Percentiles rank a stretch among this genome's conserved stretches.
These are phyloP conservation scores for Rhipidocladum racemiflorum DNA, from an alignment of 176 grass and related monocot species.

Conservation along the genomic window DNA sequence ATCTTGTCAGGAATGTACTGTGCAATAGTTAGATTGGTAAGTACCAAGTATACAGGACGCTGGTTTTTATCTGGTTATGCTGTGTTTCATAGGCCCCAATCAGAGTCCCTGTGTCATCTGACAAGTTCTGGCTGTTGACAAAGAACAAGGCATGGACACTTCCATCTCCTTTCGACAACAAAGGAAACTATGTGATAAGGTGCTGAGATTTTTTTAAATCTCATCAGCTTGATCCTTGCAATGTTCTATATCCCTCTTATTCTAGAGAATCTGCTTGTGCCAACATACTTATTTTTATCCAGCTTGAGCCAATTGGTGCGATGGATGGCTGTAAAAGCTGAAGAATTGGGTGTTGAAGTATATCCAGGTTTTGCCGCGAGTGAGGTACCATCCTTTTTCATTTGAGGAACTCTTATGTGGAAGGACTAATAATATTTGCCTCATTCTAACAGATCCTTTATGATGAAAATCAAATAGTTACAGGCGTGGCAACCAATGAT, in stretches of 20 bases:
- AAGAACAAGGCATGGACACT: slow-evolving; percentile 67
- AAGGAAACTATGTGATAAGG: slow-evolving; percentile 95
- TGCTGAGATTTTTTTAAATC: slow-evolving; percentile 6
- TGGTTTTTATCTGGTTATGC: slow-evolving; percentile 4
- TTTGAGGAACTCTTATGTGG: slow-evolving; percentile 15
- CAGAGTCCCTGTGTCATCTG: slow-evolving; percentile 68
- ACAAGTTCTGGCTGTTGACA: slow-evolving; percentile 87
- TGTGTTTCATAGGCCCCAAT: slow-evolving; percentile 65
- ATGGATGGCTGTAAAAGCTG: slow-evolving; percentile 88
- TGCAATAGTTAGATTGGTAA: background rate
- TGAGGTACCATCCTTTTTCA: slow-evolving; percentile 61
- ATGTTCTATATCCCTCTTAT: background rate
- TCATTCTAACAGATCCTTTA: slow-evolving; percentile 78
- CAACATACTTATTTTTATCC: slow-evolving; percentile 5
- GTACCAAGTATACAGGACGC: background rate
- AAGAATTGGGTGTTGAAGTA: slow-evolving; percentile 95
- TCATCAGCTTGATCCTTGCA: background rate
- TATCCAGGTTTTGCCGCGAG: slow-evolving; percentile 98
- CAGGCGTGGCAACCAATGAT: slow-evolving; percentile 90
- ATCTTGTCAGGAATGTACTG: background rate
- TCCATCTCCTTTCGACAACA: slow-evolving; percentile 85
- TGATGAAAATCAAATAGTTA: slow-evolving; percentile 76
- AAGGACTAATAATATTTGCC: slow-evolving; percentile 43
- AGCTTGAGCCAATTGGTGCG: slow-evolving; percentile 84
- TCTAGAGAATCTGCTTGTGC: background rate